Evolutionary conservation across 164 flowering plant genomes (phyloP).

Genomic region (Vitis cinerea): DNA sequence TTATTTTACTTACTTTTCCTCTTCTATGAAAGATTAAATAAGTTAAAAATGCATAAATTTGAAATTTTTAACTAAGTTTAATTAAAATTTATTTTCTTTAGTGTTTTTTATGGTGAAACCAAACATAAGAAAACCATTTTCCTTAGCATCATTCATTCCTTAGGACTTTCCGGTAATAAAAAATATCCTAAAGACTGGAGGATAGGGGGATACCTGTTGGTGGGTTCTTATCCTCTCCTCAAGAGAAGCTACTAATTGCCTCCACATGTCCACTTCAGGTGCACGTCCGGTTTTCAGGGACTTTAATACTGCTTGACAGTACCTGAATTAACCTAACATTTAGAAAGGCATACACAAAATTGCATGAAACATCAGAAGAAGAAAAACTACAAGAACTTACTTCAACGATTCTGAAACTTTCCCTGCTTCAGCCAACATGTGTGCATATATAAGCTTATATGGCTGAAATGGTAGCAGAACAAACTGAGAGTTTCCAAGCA

Average conservation of each 20-base stretch:
- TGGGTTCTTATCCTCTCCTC: slow-evolving; percentile 85
- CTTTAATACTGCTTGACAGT: slow-evolving; percentile 80
- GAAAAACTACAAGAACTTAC: slow-evolving; percentile 37
- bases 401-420: slow-evolving; percentile 80
- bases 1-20: no score
- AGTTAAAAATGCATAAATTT: no score
- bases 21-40: no score
- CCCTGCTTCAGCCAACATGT: slow-evolving; percentile 97
- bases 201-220: slow-evolving; percentile 65
- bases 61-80: no score
- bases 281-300: slow-evolving; percentile 82
- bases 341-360: slow-evolving; percentile 3
- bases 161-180: no score
- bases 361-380: neutral
- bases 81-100: no score
- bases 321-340: slow-evolving; percentile 44
- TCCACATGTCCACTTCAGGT: slow-evolving; percentile 80
- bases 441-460: slow-evolving; percentile 89
- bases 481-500: slow-evolving; percentile 96
- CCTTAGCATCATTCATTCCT: no score
- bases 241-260: slow-evolving; percentile 60
- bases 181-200: no score
- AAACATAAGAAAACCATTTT: no score
- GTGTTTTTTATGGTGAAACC: no score
- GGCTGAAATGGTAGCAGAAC: slow-evolving; percentile 89